Conservation (phyloP, 495 filamentous ascomycete genomes). For the Rhypophila decipiens region DNA sequence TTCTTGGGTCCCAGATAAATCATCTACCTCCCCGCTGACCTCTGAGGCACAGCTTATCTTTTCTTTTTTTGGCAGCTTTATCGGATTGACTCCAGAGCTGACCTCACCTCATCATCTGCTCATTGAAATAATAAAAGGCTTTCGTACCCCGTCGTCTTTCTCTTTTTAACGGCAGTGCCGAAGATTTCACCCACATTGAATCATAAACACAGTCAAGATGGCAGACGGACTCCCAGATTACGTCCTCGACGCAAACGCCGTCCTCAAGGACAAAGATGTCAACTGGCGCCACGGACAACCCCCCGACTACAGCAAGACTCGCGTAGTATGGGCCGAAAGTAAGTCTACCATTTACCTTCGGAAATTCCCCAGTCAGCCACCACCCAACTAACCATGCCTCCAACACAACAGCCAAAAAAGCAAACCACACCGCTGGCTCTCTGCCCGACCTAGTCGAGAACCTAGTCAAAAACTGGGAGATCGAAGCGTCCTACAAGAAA, state of each 20-base stretch:
- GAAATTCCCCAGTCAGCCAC: background rate
- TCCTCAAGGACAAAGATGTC: constrained; percentile 44
- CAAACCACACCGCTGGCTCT: constrained; percentile 46
- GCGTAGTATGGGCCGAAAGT: constrained; percentile 47
- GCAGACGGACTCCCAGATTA: constrained; percentile 44
- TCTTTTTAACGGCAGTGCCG: background rate
- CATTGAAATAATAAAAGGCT: too few species aligned
- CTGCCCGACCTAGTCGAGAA: constrained; percentile 57
- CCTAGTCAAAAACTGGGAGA: constrained; percentile 68
- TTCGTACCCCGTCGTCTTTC: too few species aligned
- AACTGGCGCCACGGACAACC: constrained; percentile 54
- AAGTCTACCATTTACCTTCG: constrained; percentile 14
- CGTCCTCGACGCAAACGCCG: constrained; percentile 52
- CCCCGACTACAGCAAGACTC: constrained; percentile 56
- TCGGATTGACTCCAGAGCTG: background rate
- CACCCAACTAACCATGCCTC: background rate
- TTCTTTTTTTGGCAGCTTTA: background rate
- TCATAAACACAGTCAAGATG: background rate
- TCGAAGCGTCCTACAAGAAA: constrained; percentile 62
- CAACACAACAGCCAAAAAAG: constrained; percentile 42
- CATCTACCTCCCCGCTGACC: background rate
- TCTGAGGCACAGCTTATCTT: background rate
- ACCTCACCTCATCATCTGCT: too few species aligned
- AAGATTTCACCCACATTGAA: too few species aligned
- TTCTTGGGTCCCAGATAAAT: background rate